Conservation (phyloP, 352 stramenopile genomes). For the Globisporangium parvum region DNA sequence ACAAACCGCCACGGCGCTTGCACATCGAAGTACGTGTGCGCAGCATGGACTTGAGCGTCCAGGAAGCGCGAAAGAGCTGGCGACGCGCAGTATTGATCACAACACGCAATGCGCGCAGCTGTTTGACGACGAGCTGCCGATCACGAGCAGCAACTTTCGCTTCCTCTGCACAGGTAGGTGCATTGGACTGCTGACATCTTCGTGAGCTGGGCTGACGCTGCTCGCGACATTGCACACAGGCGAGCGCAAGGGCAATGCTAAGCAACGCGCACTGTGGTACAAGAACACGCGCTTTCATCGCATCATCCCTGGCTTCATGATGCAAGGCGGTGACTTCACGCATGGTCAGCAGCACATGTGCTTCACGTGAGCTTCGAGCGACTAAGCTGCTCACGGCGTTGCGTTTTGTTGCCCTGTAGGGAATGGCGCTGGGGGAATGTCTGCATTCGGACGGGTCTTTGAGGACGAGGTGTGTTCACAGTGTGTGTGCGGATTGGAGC, state of each 20-base stretch:
- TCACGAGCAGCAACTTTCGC: slow-evolving; percentile 63
- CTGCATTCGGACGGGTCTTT: slow-evolving; percentile 93
- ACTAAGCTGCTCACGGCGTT: not conserved
- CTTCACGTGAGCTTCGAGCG: not conserved
- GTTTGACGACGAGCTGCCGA: slow-evolving; percentile 65
- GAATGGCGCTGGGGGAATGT: slow-evolving; percentile 91
- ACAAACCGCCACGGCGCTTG: slow-evolving; percentile 43
- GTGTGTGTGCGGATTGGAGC: not conserved
- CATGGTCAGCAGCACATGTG: slow-evolving; percentile 35
- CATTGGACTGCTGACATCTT: too few relatives aligned
- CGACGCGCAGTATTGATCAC: not conserved
- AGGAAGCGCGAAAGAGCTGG: not conserved
- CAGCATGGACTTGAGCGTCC: not conserved
- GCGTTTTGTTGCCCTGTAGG: slow-evolving; percentile 20
- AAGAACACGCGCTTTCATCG: slow-evolving; percentile 95
- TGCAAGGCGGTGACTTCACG: slow-evolving; percentile 94
- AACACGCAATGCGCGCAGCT: slow-evolving; percentile 22
- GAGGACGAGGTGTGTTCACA: slow-evolving; percentile 86
- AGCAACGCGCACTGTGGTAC: slow-evolving; percentile 72
- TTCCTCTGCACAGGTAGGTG: slow-evolving; percentile 54
- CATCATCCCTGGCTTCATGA: slow-evolving; percentile 99
- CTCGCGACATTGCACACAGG: slow-evolving; percentile 14
- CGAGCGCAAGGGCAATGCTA: slow-evolving; percentile 45
- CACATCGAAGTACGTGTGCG: slow-evolving; percentile 46
- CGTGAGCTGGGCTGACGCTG: not conserved